phyloP scores from a whole-genome alignment of 148 eudicot genomes.

The Vaccinium myrtillus region DNA sequence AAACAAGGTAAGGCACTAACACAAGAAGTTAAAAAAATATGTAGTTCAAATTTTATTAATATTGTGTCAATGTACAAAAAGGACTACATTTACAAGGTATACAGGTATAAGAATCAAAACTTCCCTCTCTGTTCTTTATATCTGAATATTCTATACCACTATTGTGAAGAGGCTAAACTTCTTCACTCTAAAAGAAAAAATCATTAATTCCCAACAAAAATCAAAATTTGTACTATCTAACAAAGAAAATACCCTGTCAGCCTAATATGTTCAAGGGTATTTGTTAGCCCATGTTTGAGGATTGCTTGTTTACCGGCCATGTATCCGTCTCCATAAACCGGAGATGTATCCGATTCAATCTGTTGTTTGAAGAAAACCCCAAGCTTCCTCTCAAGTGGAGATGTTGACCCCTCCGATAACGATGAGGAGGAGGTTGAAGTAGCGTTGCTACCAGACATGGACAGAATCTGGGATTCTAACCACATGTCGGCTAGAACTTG shows the following conservation, averaged over 20 bases:
- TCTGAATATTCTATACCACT: neutral
- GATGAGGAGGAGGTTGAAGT: slow-evolving; percentile 41
- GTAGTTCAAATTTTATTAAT: neutral
- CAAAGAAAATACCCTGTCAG: slow-evolving; percentile 75
- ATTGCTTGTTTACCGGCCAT: slow-evolving; percentile 81
- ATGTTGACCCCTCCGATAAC: slow-evolving; percentile 63
- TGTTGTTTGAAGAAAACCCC: slow-evolving; percentile 91
- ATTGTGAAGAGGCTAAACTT: neutral
- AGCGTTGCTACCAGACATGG: slow-evolving; percentile 50
- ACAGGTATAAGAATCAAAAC: neutral
- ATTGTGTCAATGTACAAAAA: neutral
- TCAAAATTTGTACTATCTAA: slow-evolving; percentile 11
- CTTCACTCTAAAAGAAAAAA: neutral
- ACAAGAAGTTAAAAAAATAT: neutral
- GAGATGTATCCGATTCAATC: slow-evolving; percentile 81
- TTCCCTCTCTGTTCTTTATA: neutral
- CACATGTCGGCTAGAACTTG: slow-evolving; percentile 95
- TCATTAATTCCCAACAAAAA: neutral
- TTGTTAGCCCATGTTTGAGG: slow-evolving; percentile 73
- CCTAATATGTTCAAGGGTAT: slow-evolving; percentile 84
- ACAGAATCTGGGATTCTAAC: slow-evolving; percentile 82
- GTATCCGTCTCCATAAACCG: slow-evolving; percentile 93
- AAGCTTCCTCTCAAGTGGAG: slow-evolving; percentile 83
- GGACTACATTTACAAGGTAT: neutral
- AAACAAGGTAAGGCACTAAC: neutral